Conservation (phyloP, 148 eudicot species). For the Rhododendron simsii region DNA sequence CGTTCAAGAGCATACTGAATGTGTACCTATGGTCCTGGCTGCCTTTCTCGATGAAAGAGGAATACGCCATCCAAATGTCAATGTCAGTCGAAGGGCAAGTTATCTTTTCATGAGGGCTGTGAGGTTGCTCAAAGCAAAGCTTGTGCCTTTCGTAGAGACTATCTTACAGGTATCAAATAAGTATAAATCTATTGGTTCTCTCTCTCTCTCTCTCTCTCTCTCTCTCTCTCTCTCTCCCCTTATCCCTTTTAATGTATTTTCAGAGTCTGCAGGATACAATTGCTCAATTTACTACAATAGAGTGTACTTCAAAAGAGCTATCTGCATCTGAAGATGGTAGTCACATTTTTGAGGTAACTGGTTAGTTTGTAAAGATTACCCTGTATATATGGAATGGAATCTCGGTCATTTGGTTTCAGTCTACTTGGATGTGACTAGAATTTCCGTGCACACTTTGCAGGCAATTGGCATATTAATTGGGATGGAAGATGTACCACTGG, state of each 20-base stretch:
- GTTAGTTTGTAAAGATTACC: background rate
- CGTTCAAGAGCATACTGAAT: slow-evolving; percentile 70
- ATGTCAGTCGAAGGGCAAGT: slow-evolving; percentile 89
- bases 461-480: slow-evolving; percentile 96
- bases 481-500: slow-evolving; percentile 83
- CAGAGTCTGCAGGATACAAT: slow-evolving; percentile 91
- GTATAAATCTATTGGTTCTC: background rate
- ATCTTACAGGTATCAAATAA: slow-evolving; percentile 71
- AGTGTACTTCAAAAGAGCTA: slow-evolving; percentile 42
- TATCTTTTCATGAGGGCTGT: slow-evolving; percentile 95
- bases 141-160: slow-evolving; percentile 82
- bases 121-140: slow-evolving; percentile 75
- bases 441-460: slow-evolving; percentile 30
- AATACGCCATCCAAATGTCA: slow-evolving; percentile 79
- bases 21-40: slow-evolving; percentile 60
- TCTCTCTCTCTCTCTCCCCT: background rate
- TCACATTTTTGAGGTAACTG: slow-evolving; percentile 83
- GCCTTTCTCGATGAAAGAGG: slow-evolving; percentile 96
- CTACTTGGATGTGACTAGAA: background rate
- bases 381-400: background rate
- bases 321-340: slow-evolving; percentile 89
- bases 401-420: background rate
- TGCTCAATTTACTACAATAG: slow-evolving; percentile 68
- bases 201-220: background rate
- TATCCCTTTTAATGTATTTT: slow-evolving; percentile 6